Percentiles rank a stretch among this genome's conserved stretches.
These are phyloP conservation scores for Multifurca ochricompacta DNA, from an alignment of 768 basidiomycete species.

Conservation along the genomic window DNA sequence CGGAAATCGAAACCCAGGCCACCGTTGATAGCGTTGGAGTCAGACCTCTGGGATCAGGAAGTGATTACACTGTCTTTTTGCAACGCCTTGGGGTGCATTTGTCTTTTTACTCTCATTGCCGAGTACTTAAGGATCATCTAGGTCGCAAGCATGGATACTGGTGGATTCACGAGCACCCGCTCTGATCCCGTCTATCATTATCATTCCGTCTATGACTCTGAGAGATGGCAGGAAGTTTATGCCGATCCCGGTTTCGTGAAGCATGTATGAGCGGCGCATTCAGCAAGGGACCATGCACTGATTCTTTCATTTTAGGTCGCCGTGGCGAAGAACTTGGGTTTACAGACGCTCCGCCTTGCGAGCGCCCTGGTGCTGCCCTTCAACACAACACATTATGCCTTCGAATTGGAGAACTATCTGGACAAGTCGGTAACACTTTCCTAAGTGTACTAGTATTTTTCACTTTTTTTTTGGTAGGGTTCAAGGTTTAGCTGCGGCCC, in stretches of 20 bases:
- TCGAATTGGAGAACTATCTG: constrained; percentile 47
- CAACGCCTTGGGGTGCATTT: constrained; percentile 60
- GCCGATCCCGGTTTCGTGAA: constrained; percentile 56
- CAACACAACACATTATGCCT: constrained; percentile 61
- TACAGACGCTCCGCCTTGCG: constrained; percentile 46
- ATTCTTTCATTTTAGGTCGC: constrained; percentile 34
- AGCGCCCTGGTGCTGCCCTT: constrained; percentile 51
- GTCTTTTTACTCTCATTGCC: constrained; percentile 6
- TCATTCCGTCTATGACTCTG: constrained; percentile 50
- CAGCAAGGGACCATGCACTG: not conserved
- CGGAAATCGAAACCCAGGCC: constrained; percentile 33
- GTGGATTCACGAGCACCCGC: constrained; percentile 30
- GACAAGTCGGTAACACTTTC: constrained; percentile 33
- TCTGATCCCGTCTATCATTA: constrained; percentile 53
- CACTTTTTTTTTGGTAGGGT: constrained; percentile 33
- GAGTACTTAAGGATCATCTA: constrained; percentile 28
- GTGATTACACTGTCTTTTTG: constrained; percentile 89
- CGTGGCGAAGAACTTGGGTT: constrained; percentile 49
- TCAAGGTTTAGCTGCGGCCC: constrained; percentile 28
- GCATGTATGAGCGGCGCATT: constrained; percentile 36
- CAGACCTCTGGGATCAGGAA: constrained; percentile 69
- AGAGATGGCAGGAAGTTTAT: constrained; percentile 52
- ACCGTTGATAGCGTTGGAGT: constrained; percentile 38
- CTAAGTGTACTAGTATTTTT: not conserved
- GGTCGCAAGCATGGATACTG: constrained; percentile 31